Evolutionary conservation across 768 basidiomycete genomes (phyloP), one percentile per base, ranked within the genome.

Genomic region (Sporobolomyces roseus): DNA sequence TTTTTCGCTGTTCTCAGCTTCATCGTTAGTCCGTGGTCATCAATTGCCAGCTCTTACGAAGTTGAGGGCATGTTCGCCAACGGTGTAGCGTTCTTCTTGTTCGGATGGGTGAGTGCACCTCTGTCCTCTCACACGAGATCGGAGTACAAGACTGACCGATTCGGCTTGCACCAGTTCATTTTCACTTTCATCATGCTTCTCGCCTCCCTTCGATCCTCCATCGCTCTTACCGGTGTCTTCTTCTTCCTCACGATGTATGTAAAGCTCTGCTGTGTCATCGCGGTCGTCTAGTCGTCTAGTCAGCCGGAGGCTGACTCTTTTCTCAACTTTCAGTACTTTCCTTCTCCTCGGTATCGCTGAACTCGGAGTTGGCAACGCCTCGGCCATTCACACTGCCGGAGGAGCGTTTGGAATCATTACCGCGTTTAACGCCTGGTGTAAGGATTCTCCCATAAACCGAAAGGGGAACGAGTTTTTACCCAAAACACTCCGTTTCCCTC

Each of bases 81-180:
- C 56, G 90, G 88, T 0, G 75, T 91, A 19, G 89, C 87, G 4
- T 87, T 91, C 65, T 62, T 84, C 79, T 81, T 91, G 32, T 81
- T 85, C 52, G 81, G 58, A 60, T 60, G 58, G 85, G 25, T 91
- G 89, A 21, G 46, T 48, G n/a, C 12, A 29, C n/a, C 36, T 29
- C 41, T 19, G 29, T 3, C 35, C 3, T 36, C 35, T 5, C 4
- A 29, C 2, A 27, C 21, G 1, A 30, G 19, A 29, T 21, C 8
- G 35, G 7, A 36, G 13, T 38, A 27, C 45, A 21, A 27, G 30
- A 1, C 23, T 41, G 25, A 4, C 46, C 10, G 4, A 4, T 23
- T 36, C 7, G 2, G 19, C 17, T 41, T 52, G 13, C 10, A 3
- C n/a, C 64, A 29, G 90, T 84, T 84, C 74, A 78, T 89, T 65